Conservation (phyloP, 495 filamentous ascomycete species). For the Talaromyces borbonicus region DNA sequence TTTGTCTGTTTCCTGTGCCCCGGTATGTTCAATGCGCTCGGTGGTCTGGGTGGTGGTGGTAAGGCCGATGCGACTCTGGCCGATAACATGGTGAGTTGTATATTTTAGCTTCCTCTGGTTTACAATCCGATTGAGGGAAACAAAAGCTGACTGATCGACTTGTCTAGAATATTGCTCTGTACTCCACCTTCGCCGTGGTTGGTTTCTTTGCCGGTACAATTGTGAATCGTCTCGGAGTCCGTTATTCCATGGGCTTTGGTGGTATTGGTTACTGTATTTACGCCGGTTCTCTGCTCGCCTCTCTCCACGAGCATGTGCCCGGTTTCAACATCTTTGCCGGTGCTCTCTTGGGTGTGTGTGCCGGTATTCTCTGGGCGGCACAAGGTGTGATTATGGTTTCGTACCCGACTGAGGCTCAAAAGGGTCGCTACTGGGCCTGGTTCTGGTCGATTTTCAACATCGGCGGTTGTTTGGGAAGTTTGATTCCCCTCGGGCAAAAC, state of each 20-base stretch:
- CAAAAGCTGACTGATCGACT: background rate
- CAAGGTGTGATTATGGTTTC: conserved; percentile 48
- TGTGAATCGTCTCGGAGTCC: conserved; percentile 36
- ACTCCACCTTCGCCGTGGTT: conserved; percentile 45
- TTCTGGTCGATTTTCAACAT: conserved; percentile 48
- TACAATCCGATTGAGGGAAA: background rate
- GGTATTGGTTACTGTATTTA: conserved; percentile 40
- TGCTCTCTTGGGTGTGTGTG: conserved; percentile 37
- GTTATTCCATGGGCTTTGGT: conserved; percentile 31
- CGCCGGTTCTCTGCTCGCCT: conserved; percentile 38
- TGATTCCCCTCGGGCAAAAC: conserved; percentile 40
- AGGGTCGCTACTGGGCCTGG: conserved; percentile 40
- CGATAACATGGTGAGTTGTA: conserved; percentile 34
- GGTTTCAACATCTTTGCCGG: conserved; percentile 67
- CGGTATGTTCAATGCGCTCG: conserved; percentile 66
- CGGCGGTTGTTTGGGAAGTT: conserved; percentile 38
- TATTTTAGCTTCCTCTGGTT: background rate
- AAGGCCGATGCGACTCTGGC: conserved; percentile 29
- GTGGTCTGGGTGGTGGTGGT: conserved; percentile 44
- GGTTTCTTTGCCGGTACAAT: conserved; percentile 46
- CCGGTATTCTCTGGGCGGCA: conserved; percentile 40
- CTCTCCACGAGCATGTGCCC: conserved; percentile 58
- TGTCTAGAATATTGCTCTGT: conserved; percentile 45
- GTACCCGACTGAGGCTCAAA: conserved; percentile 36
- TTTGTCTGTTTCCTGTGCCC: conserved; percentile 79